A percentile compares a stretch with the other conserved stretches of the same genome.
Conservation (phyloP, 225 moss, liverwort and hornwort genomes). For the Anthoceros angustus region DNA sequence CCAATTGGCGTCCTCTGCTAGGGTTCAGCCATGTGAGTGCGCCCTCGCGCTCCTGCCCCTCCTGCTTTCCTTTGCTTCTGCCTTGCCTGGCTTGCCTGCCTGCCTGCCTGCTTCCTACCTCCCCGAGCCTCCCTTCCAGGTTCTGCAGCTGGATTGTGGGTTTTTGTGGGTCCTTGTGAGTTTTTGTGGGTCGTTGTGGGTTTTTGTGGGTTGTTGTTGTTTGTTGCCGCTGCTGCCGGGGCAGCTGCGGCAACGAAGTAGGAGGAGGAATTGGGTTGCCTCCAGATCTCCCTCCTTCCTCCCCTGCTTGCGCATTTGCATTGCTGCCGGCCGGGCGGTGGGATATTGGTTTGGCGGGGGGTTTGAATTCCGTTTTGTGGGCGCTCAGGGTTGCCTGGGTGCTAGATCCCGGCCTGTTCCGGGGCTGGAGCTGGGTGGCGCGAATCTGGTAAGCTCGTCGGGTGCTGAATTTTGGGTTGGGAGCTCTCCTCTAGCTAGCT, state of each 20-base stretch:
- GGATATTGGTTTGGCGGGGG: not conserved
- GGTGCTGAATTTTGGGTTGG: too few relatives aligned
- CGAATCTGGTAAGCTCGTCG: too few relatives aligned
- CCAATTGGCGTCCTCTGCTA: not conserved
- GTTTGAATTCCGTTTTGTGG: not conserved
- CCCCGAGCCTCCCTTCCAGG: not conserved
- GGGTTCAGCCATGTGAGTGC: not conserved
- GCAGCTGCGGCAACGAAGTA: not conserved
- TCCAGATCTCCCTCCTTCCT: not conserved
- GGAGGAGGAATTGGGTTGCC: not conserved
- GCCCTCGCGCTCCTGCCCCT: not conserved
- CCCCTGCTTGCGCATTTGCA: not conserved
- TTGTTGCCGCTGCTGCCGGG: not conserved
- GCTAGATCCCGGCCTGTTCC: too few relatives aligned
- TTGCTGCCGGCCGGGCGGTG: not conserved
- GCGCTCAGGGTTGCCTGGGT: not conserved
- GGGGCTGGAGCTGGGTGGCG: too few relatives aligned
- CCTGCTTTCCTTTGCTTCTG: not conserved
- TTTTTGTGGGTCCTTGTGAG: too few relatives aligned
- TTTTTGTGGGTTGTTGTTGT: too few relatives aligned
- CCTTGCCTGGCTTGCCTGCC: not conserved
- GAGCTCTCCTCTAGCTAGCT: too few relatives aligned
- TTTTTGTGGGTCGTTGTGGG: too few relatives aligned
- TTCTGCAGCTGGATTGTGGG: too few relatives aligned
- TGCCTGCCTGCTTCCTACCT: not conserved